phyloP scores from a whole-genome alignment of 2,329 filamentous ascomycete species.

The Penicillium sp. region DNA sequence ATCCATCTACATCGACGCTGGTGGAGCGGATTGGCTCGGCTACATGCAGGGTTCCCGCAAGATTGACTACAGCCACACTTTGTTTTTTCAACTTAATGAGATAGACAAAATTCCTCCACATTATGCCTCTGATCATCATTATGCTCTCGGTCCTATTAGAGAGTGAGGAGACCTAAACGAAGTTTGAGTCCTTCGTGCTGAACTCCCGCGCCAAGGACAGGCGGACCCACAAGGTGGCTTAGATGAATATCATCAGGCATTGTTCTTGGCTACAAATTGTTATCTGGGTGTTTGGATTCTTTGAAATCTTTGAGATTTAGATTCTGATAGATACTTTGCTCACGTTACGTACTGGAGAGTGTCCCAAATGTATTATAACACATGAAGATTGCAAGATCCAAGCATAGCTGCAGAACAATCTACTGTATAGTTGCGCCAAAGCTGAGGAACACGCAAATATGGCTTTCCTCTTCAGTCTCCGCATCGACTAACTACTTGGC shows the following conservation, averaged over 20 bases:
- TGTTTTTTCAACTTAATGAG: not conserved
- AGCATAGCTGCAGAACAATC: not conserved
- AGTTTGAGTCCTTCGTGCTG: not conserved
- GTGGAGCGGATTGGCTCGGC: constrained; percentile 2
- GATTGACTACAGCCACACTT: not conserved
- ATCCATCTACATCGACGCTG: constrained; percentile 4
- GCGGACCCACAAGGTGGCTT: constrained; percentile 25
- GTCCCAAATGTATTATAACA: not conserved
- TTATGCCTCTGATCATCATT: not conserved
- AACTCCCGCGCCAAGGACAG: not conserved
- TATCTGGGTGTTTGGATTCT: not conserved
- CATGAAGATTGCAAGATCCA: not conserved
- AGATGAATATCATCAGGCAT: constrained; percentile 13
- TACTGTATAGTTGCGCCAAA: no score
- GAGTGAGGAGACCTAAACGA: constrained; percentile 12
- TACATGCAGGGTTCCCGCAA: constrained; percentile 3
- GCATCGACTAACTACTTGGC: constrained; percentile 7
- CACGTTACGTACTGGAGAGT: not conserved
- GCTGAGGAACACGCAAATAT: not conserved
- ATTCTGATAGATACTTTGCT: not conserved
- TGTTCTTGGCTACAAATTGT: constrained; percentile 12
- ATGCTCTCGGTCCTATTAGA: constrained; percentile 1
- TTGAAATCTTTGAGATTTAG: not conserved
- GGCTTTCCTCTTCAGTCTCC: not conserved
- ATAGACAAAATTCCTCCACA: no score